A percentile compares a stretch with the other conserved stretches of the same genome.
These are phyloP conservation scores for Pestalotiopsis sp. DNA, from an alignment of 2,329 filamentous ascomycete genomes.

Conservation along the genomic window DNA sequence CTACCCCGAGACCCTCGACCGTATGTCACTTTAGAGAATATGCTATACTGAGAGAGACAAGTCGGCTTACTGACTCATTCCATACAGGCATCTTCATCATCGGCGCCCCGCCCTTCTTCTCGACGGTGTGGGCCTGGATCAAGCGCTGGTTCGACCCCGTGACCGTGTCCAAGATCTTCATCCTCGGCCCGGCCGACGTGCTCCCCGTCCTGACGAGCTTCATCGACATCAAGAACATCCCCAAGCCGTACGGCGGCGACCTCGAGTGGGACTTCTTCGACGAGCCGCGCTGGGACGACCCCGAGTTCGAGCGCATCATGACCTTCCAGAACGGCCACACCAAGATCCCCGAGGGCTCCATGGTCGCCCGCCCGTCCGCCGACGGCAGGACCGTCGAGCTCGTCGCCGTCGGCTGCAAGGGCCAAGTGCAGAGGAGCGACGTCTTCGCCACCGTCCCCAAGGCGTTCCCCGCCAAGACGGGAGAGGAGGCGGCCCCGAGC, in stretches of 20 bases:
- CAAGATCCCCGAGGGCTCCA: slow-evolving; percentile 56
- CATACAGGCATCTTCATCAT: slow-evolving; percentile 62
- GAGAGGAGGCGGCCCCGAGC: slow-evolving; percentile 1
- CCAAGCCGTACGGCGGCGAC: slow-evolving; percentile 84
- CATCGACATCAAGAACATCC: slow-evolving; percentile 81
- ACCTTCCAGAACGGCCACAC: slow-evolving; percentile 53
- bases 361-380: slow-evolving; percentile 55
- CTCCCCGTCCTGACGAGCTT: slow-evolving; percentile 75
- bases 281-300: slow-evolving; percentile 59
- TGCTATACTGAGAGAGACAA: too few species aligned
- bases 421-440: slow-evolving; percentile 45
- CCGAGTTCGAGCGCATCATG: slow-evolving; percentile 33
- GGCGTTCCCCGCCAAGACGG: slow-evolving; percentile 33
- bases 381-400: slow-evolving; percentile 50
- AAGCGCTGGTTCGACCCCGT: slow-evolving; percentile 95
- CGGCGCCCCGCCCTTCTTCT: slow-evolving; percentile 87
- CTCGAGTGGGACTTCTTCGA: slow-evolving; percentile 82
- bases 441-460: slow-evolving; percentile 52
- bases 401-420: slow-evolving; percentile 48
- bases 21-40: slow-evolving; percentile 54
- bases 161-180: slow-evolving; percentile 95
- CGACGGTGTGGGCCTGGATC: slow-evolving; percentile 91
- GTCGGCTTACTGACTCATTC: slow-evolving; percentile 12
- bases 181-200: slow-evolving; percentile 73
- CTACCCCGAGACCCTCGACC: slow-evolving; percentile 90